A percentile compares a stretch with the other conserved stretches of the same genome.
Evolutionary conservation across 2,329 filamentous ascomycete species (phyloP).

Genomic region (Epichloe brachyelytri): DNA sequence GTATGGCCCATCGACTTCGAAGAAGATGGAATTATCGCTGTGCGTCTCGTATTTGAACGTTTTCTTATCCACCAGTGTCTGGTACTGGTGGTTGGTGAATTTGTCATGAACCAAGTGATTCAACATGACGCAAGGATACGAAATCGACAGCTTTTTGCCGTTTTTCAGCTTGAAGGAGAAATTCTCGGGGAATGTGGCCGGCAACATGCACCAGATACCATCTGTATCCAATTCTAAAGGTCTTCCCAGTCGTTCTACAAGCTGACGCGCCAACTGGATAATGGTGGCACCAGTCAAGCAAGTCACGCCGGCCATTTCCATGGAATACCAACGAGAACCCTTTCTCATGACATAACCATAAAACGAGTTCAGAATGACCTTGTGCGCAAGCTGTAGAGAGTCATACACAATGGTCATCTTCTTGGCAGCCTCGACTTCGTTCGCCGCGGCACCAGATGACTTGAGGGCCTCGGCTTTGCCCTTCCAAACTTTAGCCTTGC

Average conservation of each 20-base stretch:
- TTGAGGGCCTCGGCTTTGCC: slow-evolving; percentile 85
- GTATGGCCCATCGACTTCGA: slow-evolving; percentile 97
- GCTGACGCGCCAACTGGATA: slow-evolving; percentile 86
- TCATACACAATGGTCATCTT: slow-evolving; percentile 98
- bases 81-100: slow-evolving; percentile 97
- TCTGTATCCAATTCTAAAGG: slow-evolving; percentile 94
- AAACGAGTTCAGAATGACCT: slow-evolving; percentile 98
- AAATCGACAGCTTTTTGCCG: slow-evolving; percentile 92
- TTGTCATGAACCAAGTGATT: slow-evolving; percentile 91
- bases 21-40: slow-evolving; percentile 98
- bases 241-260: slow-evolving; percentile 86
- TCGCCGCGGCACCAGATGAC: slow-evolving; percentile 58
- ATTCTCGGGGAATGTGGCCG: slow-evolving; percentile 91
- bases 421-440: slow-evolving; percentile 84
- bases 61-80: slow-evolving; percentile 67
- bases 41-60: slow-evolving; percentile 90
- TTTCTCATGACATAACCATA: slow-evolving; percentile 99
- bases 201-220: slow-evolving; percentile 99
- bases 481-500: slow-evolving; percentile 97
- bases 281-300: slow-evolving; percentile 93
- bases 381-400: slow-evolving; percentile 91
- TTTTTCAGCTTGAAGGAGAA: slow-evolving; percentile 89
- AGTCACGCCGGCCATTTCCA: slow-evolving; percentile 98
- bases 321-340: slow-evolving; percentile 95
- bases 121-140: slow-evolving; percentile 97